Base-by-base conservation (phyloP, 768 basidiomycete species). In the Infundibulicybe gibba region DNA sequence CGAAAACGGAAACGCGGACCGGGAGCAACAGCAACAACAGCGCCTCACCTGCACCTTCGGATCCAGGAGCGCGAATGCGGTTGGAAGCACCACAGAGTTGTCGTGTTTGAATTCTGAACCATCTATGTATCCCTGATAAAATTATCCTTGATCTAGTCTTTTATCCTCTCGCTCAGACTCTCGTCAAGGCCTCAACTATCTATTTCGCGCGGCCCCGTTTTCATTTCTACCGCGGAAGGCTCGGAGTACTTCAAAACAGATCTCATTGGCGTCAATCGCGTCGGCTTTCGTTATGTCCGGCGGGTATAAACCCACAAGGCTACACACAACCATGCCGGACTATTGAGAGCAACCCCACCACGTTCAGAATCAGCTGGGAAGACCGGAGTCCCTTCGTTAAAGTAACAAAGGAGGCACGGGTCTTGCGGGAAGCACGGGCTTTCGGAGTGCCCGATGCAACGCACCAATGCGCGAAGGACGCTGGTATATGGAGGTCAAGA, bases 401-500 rank as follows among this genome's bases (percentile, higher is more conserved):
- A 44, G 82, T 91, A 52, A 83, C 87, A 0, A 82, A 80, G 46
- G 90, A 94, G 93, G 89, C 0, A 61, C 87, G 3, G 78, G 80
- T 1, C 66, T 94, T 44, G 71, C 80, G 2, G 91, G 94, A 6
- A 86, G 87, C 59, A 89, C 87, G 43, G 97, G 97, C 3, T 98
- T 93, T 63, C 73, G 95, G 19, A 91, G 89, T 55, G 93, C 87
- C 3, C 79, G 97, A 17, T 86, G 85, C 49, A 98, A 97, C 63
- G 85, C 90, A 1, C 89, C 92, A 0, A 77, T 98, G 16, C 75
- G 91, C 17, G 83, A 94, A 55, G 97, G 97, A 5, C 79, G 77
- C 11, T 98, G 93, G 93, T 98, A 94, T 63, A 81, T 94, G 75
- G 97, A 99, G 70, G 81, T 95, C 40, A 80, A 80, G 60, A 75